Evolutionary conservation across 768 basidiomycete genomes (phyloP).

Genomic region (Boletus fagicola): DNA sequence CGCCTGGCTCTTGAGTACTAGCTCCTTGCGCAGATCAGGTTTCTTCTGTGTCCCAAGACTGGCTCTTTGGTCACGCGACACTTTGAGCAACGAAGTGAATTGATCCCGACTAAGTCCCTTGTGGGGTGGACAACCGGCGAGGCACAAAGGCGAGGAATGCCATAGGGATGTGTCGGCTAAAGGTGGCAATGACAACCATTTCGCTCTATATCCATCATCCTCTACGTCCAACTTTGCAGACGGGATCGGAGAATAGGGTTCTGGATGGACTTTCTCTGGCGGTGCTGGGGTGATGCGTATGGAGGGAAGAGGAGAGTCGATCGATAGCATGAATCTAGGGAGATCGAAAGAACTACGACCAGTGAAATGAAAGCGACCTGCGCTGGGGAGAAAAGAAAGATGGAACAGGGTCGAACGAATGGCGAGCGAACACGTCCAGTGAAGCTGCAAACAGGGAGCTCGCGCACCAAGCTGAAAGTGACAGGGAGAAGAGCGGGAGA

Average conservation of each 20-base stretch:
- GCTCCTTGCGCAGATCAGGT: slow-evolving; percentile 68
- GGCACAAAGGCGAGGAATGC: slow-evolving; percentile 52
- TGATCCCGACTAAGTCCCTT: slow-evolving; percentile 61
- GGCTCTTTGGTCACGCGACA: slow-evolving; percentile 56
- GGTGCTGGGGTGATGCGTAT: slow-evolving; percentile 72
- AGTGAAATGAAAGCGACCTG: slow-evolving; percentile 45
- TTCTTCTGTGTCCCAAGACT: slow-evolving; percentile 44
- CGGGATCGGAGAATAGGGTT: slow-evolving; percentile 67
- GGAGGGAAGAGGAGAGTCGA: slow-evolving; percentile 50
- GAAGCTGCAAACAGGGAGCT: slow-evolving; percentile 3
- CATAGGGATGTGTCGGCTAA: slow-evolving; percentile 27
- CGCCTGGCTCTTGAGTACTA: slow-evolving; percentile 68
- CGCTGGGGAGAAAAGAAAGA: slow-evolving; percentile 41
- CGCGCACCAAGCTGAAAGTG: slow-evolving; percentile 14
- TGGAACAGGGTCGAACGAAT: slow-evolving; percentile 15
- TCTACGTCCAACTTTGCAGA: slow-evolving; percentile 32
- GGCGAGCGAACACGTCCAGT: neutral
- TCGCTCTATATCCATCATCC: slow-evolving; percentile 56
- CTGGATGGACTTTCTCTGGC: slow-evolving; percentile 46
- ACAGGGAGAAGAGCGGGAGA: neutral
- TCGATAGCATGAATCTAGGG: slow-evolving; percentile 41
- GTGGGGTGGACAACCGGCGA: slow-evolving; percentile 34
- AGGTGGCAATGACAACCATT: slow-evolving; percentile 52
- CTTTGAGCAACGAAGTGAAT: slow-evolving; percentile 62
- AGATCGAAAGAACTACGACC: neutral